Conservation (phyloP, 768 basidiomycete genomes). For the Peribolospora kevripleyi region DNA sequence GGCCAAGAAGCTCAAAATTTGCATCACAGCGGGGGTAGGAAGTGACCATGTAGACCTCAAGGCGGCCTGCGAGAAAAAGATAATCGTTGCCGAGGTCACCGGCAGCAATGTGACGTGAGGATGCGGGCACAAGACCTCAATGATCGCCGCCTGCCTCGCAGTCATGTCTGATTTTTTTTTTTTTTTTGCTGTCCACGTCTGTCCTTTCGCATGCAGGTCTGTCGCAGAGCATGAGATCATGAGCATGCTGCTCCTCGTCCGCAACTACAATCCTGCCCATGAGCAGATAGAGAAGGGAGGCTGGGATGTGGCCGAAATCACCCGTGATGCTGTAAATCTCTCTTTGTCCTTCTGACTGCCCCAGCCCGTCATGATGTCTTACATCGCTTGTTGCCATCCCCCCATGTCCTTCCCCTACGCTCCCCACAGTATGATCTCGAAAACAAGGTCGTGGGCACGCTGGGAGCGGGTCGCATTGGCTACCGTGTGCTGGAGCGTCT, state of each 20-base stretch:
- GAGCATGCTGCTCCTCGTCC: conserved; percentile 70
- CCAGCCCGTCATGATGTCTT: too few relatives aligned
- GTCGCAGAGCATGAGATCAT: conserved; percentile 20
- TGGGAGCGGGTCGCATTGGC: conserved; percentile 42
- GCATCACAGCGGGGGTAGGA: conserved; percentile 21
- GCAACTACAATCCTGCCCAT: conserved; percentile 70
- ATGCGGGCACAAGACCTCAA: neutral
- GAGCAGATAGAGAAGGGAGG: conserved; percentile 60
- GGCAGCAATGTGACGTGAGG: conserved; percentile 44
- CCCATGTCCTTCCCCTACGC: conserved; percentile 4
- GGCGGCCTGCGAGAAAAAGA: conserved; percentile 50
- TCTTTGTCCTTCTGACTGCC: too few relatives aligned
- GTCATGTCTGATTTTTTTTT: neutral
- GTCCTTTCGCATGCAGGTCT: too few relatives aligned
- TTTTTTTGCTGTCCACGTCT: conserved; percentile 8
- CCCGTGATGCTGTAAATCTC: too few relatives aligned
- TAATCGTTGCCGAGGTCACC: conserved; percentile 60
- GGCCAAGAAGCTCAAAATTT: conserved; percentile 56
- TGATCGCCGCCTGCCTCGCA: neutral
- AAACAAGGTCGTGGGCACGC: conserved; percentile 73
- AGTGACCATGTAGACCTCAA: conserved; percentile 79
- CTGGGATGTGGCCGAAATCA: conserved; percentile 59
- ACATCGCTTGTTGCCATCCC: too few relatives aligned
- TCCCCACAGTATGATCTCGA: conserved; percentile 52
- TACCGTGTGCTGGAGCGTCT: conserved; percentile 42